These are phyloP conservation scores for Boletellus ananas DNA, from an alignment of 768 basidiomycete genomes.

Conservation along the genomic window DNA sequence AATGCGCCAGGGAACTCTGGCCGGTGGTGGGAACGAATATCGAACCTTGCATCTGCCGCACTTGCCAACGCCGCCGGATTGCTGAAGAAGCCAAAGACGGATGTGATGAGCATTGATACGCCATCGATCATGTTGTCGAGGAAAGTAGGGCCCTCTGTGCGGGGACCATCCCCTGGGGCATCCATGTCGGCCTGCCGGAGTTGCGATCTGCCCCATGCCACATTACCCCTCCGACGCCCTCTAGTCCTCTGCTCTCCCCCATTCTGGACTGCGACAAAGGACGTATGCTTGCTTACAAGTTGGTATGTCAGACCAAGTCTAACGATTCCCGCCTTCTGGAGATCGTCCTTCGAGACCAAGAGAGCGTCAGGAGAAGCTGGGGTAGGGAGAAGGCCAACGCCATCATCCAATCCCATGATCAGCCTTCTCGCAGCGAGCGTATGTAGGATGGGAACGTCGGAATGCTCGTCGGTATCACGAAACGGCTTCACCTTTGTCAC, in stretches of 20 bases:
- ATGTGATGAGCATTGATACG: conserved; percentile 14
- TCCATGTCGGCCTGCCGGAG: neutral
- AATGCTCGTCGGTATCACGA: conserved; percentile 10
- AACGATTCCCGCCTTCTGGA: conserved; percentile 44
- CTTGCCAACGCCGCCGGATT: conserved; percentile 1
- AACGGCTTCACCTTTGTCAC: conserved; percentile 28
- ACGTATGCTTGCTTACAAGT: conserved; percentile 49
- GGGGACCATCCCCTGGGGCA: neutral
- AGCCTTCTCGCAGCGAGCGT: conserved; percentile 51
- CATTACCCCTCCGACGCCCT: neutral
- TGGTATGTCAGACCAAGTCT: conserved; percentile 50
- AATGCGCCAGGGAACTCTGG: conserved; percentile 20
- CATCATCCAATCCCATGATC: conserved; percentile 48
- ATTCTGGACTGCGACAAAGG: conserved; percentile 52
- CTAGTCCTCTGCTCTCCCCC: conserved; percentile 18
- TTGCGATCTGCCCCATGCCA: conserved; percentile 18
- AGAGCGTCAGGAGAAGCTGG: conserved; percentile 23
- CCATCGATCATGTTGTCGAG: conserved; percentile 19
- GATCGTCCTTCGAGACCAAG: conserved; percentile 29
- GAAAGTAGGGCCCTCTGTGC: conserved; percentile 1
- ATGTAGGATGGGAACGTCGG: conserved; percentile 41
- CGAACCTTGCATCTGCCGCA: neutral
- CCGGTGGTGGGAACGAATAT: neutral
- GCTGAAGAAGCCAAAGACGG: conserved; percentile 12
- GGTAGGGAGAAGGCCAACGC: conserved; percentile 31